These are phyloP conservation scores for Pelargonium citronellum DNA, from an alignment of 441 rosid genomes.

Conservation along the genomic window DNA sequence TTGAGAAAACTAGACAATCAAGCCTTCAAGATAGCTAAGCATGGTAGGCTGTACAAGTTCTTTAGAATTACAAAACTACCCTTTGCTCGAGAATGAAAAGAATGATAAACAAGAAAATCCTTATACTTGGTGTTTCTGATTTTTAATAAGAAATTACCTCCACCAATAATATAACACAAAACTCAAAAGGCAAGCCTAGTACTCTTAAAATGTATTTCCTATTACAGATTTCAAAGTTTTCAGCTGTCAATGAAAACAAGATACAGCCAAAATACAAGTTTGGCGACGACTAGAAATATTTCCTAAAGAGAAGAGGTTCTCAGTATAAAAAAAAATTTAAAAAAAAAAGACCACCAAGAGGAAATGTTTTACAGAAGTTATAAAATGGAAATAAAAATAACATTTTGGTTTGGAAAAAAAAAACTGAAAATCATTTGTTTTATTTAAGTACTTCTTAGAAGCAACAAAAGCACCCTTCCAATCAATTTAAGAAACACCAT, in stretches of 20 bases:
- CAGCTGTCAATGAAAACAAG: too few relatives aligned
- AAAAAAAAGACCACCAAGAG: neutral
- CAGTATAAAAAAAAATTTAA: too few relatives aligned
- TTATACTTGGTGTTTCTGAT: too few relatives aligned
- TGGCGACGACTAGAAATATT: neutral
- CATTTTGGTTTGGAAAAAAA: constrained; percentile 3
- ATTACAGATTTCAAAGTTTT: too few relatives aligned
- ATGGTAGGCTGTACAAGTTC: neutral
- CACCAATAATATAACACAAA: too few relatives aligned
- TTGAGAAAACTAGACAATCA: neutral
- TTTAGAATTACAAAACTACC: neutral
- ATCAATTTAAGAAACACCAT: neutral
- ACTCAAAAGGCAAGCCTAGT: too few relatives aligned
- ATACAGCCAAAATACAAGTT: neutral
- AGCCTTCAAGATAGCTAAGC: neutral
- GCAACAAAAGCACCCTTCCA: neutral
- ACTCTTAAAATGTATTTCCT: too few relatives aligned
- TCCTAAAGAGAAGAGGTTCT: neutral
- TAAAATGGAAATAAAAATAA: neutral
- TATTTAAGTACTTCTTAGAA: neutral
- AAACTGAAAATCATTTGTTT: neutral
- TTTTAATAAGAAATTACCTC: too few relatives aligned
- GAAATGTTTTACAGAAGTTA: neutral
- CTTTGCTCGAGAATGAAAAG: neutral
- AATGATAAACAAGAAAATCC: too few relatives aligned